Evolutionary conservation across 1,284 basidiomycete genomes (phyloP), one percentile per base, ranked within the genome.

Genomic region (Farysia itapuensis): DNA sequence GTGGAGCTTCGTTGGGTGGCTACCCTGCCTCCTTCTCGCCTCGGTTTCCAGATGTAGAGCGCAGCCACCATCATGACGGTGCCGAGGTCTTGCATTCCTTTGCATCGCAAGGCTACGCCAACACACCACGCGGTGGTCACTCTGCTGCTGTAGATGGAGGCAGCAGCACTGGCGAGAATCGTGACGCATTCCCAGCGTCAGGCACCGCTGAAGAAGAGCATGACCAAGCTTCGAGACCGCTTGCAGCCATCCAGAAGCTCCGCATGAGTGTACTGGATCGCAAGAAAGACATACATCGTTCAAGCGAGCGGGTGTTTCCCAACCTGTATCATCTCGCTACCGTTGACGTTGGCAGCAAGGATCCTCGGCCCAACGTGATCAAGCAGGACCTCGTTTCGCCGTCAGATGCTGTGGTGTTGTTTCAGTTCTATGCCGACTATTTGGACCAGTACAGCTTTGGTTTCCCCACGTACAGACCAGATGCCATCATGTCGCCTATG

Each of bases 401-500:
- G 0, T 29, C 32, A 3, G 52, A 56, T 24, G 52, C 52, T 3
- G 52, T 56, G 1, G 45, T 47, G 14, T 45, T 56, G 11, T 56
- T 56, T 34, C 33, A 39, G n/a, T 56, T 56, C 52, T 56, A 41
- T 21, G 52, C 52, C 20, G 52, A 56, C 22, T 56, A 56, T 16
- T 37, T 56, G 29, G 52, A 56, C 21, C 52, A 56, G 39, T 56
- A 56, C 38, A 48, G 44, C 25, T 56, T 56, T 15, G 52, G 52
- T 5, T 56, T 56, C 32, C 52, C 52, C 0, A 56, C 52, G 14
- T 56, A 48, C 16, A 33, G 38, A 6, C 52, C 52, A 9, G 52
- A 56, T 19, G 52, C 52, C n/a, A 56, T 48, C 52, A 56, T 56
- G 52, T 56, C 52, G 13, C 52, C 52, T 18, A 56, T 56, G 52